Base-by-base conservation (phyloP, 2,329 filamentous ascomycete species). In the Stagonosporopsis cucurbitacearum region DNA sequence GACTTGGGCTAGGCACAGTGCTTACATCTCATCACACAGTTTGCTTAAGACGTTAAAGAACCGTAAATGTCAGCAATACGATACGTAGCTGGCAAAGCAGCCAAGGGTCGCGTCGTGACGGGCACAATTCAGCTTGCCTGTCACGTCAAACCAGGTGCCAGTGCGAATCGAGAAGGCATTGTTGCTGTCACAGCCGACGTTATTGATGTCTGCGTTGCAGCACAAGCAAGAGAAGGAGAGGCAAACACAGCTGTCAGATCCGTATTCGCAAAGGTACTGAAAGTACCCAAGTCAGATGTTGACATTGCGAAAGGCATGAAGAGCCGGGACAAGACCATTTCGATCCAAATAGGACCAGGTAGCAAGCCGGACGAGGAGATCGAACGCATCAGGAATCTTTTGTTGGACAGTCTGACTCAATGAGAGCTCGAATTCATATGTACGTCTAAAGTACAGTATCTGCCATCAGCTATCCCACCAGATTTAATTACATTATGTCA, bases 211-310 rank as follows among this genome's bases (percentile, higher is more conserved):
- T 88, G 86, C 43, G 88, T 91, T 2, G 76, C 87, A 0, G 88
- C 87, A 0, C 86, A 83, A 60, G 81, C 88, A 11, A 81, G 82
- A 57, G 86, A 90, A 13, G 87, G 88, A 13, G 86, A 89, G 68
- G 85, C 88, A 5, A 91, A 91, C 68, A 84, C 83, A 67, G 88
- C 88, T 4, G 85, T 90, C 2, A 75, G 86, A 44, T 78, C 82
- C 33, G 75, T 91, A 4, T 76, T 92, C 51, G 87, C 87, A 60
- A 77, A 85, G 84, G 79, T 81, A 6, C 78, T 91, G 2, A 78
- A 79, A 2, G 77, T 88, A 6, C 83, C 88, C 26, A 90, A 88
- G 67, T 87, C 88, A 1, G 81, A 85, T 57, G 74, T 91, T 1
- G 79, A 83, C 39, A 82, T 91, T 36, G 81, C 82, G 12, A 84